Evolutionary conservation across 768 basidiomycete species (phyloP).

Genomic region (Collybia mongolica): DNA sequence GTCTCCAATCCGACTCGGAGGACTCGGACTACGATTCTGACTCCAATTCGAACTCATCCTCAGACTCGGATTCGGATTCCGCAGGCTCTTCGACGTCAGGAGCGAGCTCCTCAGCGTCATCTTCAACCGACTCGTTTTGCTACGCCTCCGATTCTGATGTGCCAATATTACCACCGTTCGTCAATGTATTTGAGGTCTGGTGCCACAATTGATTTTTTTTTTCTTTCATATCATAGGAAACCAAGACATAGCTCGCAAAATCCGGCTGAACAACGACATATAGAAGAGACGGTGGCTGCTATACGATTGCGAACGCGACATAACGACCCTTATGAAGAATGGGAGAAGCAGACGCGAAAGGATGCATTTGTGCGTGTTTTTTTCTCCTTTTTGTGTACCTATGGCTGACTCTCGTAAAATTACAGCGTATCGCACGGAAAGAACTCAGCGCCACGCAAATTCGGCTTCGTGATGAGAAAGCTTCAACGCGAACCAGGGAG

Average conservation of each 20-base stretch:
- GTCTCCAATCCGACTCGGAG: slow-evolving; percentile 51
- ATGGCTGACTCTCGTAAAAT: background rate
- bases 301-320: slow-evolving; percentile 51
- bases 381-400: background rate
- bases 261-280: slow-evolving; percentile 36
- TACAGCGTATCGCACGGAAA: slow-evolving; percentile 45
- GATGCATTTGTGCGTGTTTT: slow-evolving; percentile 46
- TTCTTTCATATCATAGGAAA: slow-evolving; percentile 17
- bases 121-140: slow-evolving; percentile 34
- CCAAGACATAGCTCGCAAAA: slow-evolving; percentile 26
- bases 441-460: slow-evolving; percentile 31
- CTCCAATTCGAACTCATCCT: slow-evolving; percentile 31
- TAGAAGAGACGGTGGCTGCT: slow-evolving; percentile 50
- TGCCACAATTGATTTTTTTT: slow-evolving; percentile 3
- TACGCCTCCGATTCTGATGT: slow-evolving; percentile 44
- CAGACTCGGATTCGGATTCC: slow-evolving; percentile 34
- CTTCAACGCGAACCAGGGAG: slow-evolving; percentile 33
- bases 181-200: background rate
- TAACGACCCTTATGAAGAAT: slow-evolving; percentile 58
- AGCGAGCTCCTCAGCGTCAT: slow-evolving; percentile 19
- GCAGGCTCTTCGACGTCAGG: slow-evolving; percentile 9
- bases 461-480: slow-evolving; percentile 42
- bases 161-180: slow-evolving; percentile 32
- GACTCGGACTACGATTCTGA: slow-evolving; percentile 21
- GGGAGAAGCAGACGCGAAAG: slow-evolving; percentile 50